These are phyloP conservation scores for Quercus variabilis DNA, from an alignment of 306 rosid species.

Conservation along the genomic window DNA sequence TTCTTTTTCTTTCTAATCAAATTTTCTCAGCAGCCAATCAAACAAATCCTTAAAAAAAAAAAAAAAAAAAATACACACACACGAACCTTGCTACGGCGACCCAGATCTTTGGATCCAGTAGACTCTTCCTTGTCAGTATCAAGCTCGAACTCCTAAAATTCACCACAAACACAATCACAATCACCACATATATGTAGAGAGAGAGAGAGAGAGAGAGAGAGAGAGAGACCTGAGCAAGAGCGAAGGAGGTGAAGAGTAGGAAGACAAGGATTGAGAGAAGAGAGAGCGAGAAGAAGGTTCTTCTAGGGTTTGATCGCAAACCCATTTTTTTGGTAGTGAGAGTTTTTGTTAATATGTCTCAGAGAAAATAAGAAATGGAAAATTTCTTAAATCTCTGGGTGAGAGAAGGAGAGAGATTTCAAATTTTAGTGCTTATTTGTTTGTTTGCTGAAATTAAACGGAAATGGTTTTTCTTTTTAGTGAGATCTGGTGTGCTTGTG, in stretches of 20 bases:
- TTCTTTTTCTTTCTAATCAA: not conserved
- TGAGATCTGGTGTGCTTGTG: not conserved
- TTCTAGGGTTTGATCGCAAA: conserved; percentile 24
- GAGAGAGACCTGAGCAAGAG: conserved; percentile 46
- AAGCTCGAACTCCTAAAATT: conserved; percentile 41
- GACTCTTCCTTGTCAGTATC: conserved; percentile 38
- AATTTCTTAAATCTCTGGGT: not conserved
- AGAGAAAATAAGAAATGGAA: not conserved
- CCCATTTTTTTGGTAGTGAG: conserved; percentile 20
- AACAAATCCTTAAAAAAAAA: not conserved
- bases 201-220: not conserved
- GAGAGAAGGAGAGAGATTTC: not conserved
- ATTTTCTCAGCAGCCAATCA: conserved; percentile 11
- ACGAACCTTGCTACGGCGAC: conserved; percentile 82
- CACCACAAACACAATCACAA: conserved; percentile 18
- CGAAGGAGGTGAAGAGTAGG: conserved; percentile 16
- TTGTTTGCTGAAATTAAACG: not conserved
- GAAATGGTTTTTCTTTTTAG: not conserved
- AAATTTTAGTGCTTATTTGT: not conserved
- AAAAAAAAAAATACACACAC: not conserved
- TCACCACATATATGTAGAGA: not conserved
- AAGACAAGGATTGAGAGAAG: conserved; percentile 24
- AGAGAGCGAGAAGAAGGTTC: conserved; percentile 14
- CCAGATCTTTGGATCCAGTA: conserved; percentile 64
- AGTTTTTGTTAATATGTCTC: not conserved